Base-by-base conservation (phyloP, 163 green algal genomes). In the Botryococcus braunii region DNA sequence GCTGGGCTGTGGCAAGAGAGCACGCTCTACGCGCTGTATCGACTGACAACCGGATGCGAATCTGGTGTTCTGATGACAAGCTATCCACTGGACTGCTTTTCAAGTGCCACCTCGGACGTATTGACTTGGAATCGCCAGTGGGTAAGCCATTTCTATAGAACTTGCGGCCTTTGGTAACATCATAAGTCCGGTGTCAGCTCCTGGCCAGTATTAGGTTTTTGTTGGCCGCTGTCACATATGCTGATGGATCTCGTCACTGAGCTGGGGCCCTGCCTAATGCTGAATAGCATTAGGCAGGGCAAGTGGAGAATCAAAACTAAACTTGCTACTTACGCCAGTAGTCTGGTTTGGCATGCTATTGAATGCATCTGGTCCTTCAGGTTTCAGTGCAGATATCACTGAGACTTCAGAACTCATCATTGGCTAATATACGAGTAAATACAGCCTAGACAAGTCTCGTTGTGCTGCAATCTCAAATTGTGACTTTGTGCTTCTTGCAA, bases 21-120 rank as follows among this genome's bases (percentile, higher is more conserved):
- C 70, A 76, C 36, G 70, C 64, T 4, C 59, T 76, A 37, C 40
- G 56, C 8, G 70, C 70, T 29, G 70, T 76, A 25, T 41, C 41
- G n/a, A 71, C 70, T 6, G 70, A 76, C 56, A 71, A 71, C 56
- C 63, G 63, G 55, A 76, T 76, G 70, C 57, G 70, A 27, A 60
- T 70, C 11, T 76, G 64, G 63, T 46, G 31, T 9, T 35, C 63
- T 4, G 70, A 76, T 37, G 63, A 71, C 63, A 52, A 29, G 9
- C 5, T 57, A 5, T 37, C 62, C 31, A 48, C 48, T 3, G 70
- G 70, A 0, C 55, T 76, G 55, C 70, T 76, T 39, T 76, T 76
- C 70, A 55, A 57, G 27, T 76, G 70, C 41, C 36, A 68, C 34
- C 70, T 68, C 2, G 70, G 63, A 9, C 55, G 70, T 31, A 59